Conservation (phyloP, 768 basidiomycete genomes). For the Leccinum disarticulatum region DNA sequence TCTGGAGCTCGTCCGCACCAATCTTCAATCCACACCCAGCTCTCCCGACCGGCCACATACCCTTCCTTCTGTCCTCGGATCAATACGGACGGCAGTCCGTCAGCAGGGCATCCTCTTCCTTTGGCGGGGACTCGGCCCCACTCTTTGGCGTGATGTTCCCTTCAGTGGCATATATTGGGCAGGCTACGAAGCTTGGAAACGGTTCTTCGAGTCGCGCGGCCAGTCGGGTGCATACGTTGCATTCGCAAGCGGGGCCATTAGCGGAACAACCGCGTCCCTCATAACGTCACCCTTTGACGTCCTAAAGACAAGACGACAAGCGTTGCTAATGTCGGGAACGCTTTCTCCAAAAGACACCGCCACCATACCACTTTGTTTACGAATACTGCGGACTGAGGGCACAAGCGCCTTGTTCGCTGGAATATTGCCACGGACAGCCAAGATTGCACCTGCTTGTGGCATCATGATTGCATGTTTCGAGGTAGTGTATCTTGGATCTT, state of each 20-base stretch:
- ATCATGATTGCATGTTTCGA: constrained; percentile 98
- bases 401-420: constrained; percentile 78
- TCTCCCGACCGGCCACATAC: constrained; percentile 73
- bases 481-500: constrained; percentile 41
- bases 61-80: constrained; percentile 67
- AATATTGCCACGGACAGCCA: constrained; percentile 81
- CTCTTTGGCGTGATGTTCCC: constrained; percentile 96
- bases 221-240: constrained; percentile 64
- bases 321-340: constrained; percentile 65
- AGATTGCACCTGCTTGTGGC: constrained; percentile 97
- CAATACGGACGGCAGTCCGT: constrained; percentile 59
- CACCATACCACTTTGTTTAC: constrained; percentile 63
- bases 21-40: constrained; percentile 83
- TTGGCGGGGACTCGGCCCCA: constrained; percentile 90
- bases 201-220: constrained; percentile 51
- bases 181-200: constrained; percentile 85
- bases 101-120: constrained; percentile 66
- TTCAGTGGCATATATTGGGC: constrained; percentile 99
- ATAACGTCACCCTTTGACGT: constrained; percentile 96
- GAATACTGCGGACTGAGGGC: constrained; percentile 81
- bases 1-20: constrained; percentile 89
- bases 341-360: constrained; percentile 39
- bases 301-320: constrained; percentile 91
- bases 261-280: constrained; percentile 83
- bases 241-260: constrained; percentile 87